phyloP scores from a whole-genome alignment of 1,284 basidiomycete species.

The Ceratobasidium sp. region DNA sequence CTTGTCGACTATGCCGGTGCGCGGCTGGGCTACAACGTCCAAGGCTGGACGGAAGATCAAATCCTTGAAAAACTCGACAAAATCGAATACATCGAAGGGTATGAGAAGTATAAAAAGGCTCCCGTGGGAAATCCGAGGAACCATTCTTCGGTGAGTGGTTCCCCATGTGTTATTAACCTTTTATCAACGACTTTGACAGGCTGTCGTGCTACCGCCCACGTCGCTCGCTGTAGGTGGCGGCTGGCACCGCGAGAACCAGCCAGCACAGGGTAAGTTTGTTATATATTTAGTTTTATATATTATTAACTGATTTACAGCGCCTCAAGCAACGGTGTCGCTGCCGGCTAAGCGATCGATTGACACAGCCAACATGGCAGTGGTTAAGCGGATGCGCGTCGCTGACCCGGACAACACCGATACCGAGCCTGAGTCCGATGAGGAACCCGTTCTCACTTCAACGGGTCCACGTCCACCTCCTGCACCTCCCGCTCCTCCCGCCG shows the following conservation, averaged over 20 bases:
- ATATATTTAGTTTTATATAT: too few relatives aligned
- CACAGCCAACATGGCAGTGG: neutral
- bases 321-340: too few relatives aligned
- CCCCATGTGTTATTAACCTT: too few relatives aligned
- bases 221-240: too few relatives aligned
- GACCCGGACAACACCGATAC: neutral
- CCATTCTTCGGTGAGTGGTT: too few relatives aligned
- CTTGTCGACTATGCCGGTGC: neutral
- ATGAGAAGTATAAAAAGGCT: too few relatives aligned
- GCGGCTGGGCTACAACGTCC: neutral
- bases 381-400: neutral
- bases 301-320: too few relatives aligned
- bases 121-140: too few relatives aligned
- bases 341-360: too few relatives aligned
- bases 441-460: neutral
- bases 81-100: neutral
- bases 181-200: too few relatives aligned
- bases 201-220: too few relatives aligned
- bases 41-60: neutral
- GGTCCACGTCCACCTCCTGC: neutral
- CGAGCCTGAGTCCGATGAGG: neutral
- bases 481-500: neutral
- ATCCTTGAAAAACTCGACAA: neutral
- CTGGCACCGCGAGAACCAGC: neutral
- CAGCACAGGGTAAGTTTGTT: too few relatives aligned